These are phyloP conservation scores for Acidomyces sp. DNA, from an alignment of 495 filamentous ascomycete species.

Conservation along the genomic window DNA sequence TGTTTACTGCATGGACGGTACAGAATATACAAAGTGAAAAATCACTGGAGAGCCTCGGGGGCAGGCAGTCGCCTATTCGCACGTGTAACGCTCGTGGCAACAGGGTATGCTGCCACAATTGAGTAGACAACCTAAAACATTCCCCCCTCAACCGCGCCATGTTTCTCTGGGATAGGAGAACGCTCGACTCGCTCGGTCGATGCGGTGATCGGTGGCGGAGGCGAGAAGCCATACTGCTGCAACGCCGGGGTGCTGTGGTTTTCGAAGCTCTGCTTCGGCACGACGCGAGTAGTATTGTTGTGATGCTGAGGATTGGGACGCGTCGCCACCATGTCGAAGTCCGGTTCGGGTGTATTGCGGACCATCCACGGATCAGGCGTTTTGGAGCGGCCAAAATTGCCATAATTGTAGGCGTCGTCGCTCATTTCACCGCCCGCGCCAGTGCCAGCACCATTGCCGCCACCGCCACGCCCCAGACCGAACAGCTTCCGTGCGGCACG, in stretches of 20 bases:
- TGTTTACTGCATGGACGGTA: too few relatives aligned
- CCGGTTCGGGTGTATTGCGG: not conserved
- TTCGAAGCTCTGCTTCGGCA: constrained; percentile 2
- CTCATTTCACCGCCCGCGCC: too few relatives aligned
- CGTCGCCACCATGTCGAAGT: constrained; percentile 3
- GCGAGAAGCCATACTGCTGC: not conserved
- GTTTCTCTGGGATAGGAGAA: constrained; percentile 3
- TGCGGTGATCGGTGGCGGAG: not conserved
- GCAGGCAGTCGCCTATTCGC: too few relatives aligned
- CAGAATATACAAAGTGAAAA: too few relatives aligned
- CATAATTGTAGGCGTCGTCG: not conserved
- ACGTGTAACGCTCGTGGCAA: too few relatives aligned
- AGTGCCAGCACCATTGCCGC: too few relatives aligned
- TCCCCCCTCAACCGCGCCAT: constrained; percentile 3
- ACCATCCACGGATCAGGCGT: constrained; percentile 17
- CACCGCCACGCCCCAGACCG: constrained; percentile 4
- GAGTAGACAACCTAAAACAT: too few relatives aligned
- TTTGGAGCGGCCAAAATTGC: constrained; percentile 13
- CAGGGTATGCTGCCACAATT: too few relatives aligned
- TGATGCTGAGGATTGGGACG: too few relatives aligned
- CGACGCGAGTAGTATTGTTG: too few relatives aligned
- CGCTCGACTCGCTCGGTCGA: constrained; percentile 6
- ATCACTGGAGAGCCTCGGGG: too few relatives aligned
- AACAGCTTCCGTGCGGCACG: constrained; percentile 14
- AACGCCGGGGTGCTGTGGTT: constrained; percentile 7